Percentiles rank a stretch among this genome's conserved stretches.
Evolutionary conservation across 768 basidiomycete species (phyloP).

Genomic region (Trametopsis cervina): DNA sequence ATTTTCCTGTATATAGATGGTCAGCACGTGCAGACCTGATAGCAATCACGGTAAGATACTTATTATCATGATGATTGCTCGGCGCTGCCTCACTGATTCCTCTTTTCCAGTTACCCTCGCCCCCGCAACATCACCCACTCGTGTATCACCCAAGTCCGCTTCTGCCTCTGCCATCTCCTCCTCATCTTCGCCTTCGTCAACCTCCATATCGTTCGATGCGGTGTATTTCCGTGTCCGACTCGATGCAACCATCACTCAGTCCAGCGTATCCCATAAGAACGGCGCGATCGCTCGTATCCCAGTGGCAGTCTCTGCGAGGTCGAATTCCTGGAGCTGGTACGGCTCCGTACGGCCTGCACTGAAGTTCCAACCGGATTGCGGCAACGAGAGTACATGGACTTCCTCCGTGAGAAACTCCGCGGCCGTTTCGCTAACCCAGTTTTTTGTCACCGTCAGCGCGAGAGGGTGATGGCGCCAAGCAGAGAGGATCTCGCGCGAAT

Average conservation of each 20-base stretch:
- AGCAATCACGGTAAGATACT: no score
- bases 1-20: background rate
- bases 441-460: no score
- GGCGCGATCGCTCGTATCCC: background rate
- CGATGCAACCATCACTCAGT: no score
- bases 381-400: no score
- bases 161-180: background rate
- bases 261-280: background rate
- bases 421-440: no score
- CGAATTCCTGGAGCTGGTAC: background rate
- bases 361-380: conserved; percentile 7
- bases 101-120: no score
- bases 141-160: background rate
- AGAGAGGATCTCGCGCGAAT: no score
- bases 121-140: no score
- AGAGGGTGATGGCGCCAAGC: no score
- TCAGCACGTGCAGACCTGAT: background rate
- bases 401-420: no score
- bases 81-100: background rate
- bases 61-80: background rate
- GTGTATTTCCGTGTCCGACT: background rate
- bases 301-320: background rate
- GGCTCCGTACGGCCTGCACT: background rate
- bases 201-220: background rate
- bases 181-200: background rate